phyloP scores from a whole-genome alignment of 116 monocot genomes.

The Posidonia oceanica region DNA sequence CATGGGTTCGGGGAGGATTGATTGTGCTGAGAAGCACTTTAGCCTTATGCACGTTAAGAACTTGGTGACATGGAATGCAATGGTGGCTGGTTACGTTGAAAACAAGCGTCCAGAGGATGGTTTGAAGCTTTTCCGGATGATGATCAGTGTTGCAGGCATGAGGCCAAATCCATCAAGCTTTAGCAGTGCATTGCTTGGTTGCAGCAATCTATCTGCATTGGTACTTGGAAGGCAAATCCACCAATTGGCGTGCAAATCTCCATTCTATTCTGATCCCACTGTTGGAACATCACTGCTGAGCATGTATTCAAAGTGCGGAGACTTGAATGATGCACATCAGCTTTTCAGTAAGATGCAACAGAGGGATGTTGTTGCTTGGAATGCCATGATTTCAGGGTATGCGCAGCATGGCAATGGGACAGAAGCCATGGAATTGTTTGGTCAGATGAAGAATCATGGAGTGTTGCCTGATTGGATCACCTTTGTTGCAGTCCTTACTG shows the following conservation, averaged over 20 bases:
- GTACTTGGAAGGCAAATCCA: slow-evolving; percentile 56
- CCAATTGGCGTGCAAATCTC: slow-evolving; percentile 38
- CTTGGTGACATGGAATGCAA: slow-evolving; percentile 69
- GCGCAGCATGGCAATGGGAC: slow-evolving; percentile 55
- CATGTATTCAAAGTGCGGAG: slow-evolving; percentile 84
- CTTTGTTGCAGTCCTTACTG: slow-evolving; percentile 43
- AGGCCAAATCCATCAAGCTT: slow-evolving; percentile 49
- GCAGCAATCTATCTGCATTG: slow-evolving; percentile 51
- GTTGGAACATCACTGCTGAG: slow-evolving; percentile 62
- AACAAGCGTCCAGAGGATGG: slow-evolving; percentile 37
- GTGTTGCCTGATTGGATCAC: slow-evolving; percentile 51
- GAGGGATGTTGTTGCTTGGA: slow-evolving; percentile 57
- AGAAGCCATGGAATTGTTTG: slow-evolving; percentile 39
- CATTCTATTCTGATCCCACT: slow-evolving; percentile 10
- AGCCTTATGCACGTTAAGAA: slow-evolving; percentile 37
- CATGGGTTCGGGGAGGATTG: slow-evolving; percentile 32
- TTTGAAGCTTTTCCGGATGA: slow-evolving; percentile 35
- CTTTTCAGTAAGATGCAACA: slow-evolving; percentile 33
- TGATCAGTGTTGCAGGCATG: slow-evolving; percentile 15
- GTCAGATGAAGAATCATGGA: slow-evolving; percentile 24
- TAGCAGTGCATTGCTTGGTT: slow-evolving; percentile 64
- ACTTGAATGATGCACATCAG: slow-evolving; percentile 27
- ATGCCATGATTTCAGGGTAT: slow-evolving; percentile 69
- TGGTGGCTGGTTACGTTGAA: slow-evolving; percentile 54
- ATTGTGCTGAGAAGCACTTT: slow-evolving; percentile 32